A percentile compares a stretch with the other conserved stretches of the same genome.
phyloP scores from a whole-genome alignment of 768 basidiomycete species.

The Rhizopogon rudus region DNA sequence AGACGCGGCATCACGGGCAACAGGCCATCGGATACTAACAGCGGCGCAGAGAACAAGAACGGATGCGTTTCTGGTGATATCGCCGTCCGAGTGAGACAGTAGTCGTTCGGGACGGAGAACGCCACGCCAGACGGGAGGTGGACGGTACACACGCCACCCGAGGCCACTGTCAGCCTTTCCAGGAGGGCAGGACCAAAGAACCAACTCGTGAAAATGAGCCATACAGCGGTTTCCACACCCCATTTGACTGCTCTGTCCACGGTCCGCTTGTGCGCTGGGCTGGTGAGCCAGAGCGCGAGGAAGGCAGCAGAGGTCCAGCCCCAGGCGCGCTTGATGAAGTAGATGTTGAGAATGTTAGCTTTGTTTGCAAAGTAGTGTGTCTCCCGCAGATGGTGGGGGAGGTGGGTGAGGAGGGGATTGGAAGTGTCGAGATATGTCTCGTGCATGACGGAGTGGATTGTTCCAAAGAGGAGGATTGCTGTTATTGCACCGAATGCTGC shows the following conservation, averaged over 20 bases:
- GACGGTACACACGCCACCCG: conserved; percentile 78
- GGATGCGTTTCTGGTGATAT: conserved; percentile 63
- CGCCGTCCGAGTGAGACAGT: conserved; percentile 46
- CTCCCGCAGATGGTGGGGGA: conserved; percentile 60
- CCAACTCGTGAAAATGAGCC: conserved; percentile 78
- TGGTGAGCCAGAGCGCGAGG: conserved; percentile 52
- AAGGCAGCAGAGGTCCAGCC: conserved; percentile 80
- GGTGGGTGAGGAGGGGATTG: conserved; percentile 60
- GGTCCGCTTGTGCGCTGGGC: conserved; percentile 41
- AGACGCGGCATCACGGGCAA: conserved; percentile 58
- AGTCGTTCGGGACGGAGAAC: conserved; percentile 49
- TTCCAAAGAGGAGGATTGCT: conserved; percentile 51
- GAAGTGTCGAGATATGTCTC: conserved; percentile 84
- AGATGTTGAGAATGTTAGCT: conserved; percentile 72
- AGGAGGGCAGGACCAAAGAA: conserved; percentile 83
- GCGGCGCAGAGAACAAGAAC: conserved; percentile 44
- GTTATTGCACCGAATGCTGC: conserved; percentile 38
- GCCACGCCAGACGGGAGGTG: conserved; percentile 50
- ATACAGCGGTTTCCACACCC: conserved; percentile 54
- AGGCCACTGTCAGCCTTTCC: conserved; percentile 55
- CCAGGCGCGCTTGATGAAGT: conserved; percentile 91
- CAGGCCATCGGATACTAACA: conserved; percentile 30
- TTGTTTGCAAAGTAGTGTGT: conserved; percentile 79
- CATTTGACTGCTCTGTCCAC: conserved; percentile 46
- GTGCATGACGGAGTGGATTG: conserved; percentile 57